Evolutionary conservation across 768 basidiomycete species (phyloP).

Genomic region (Mrakia hoshinonis): DNA sequence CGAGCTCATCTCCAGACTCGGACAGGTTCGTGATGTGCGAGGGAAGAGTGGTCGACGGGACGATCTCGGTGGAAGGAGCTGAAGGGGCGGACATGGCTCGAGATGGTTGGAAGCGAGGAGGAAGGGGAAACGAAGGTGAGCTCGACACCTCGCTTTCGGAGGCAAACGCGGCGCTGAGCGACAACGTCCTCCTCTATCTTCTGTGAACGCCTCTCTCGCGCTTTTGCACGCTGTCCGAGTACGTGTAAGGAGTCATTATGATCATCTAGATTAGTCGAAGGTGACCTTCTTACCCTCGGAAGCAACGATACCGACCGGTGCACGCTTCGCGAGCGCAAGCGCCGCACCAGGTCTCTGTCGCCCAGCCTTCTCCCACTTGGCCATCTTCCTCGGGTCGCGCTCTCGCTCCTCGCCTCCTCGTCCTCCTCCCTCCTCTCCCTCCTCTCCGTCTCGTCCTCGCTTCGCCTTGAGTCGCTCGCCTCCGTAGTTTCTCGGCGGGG

Average conservation of each 20-base stretch:
- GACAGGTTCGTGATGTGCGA: conserved; percentile 7
- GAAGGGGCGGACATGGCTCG: not conserved
- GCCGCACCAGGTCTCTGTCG: conserved; percentile 44
- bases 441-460: conserved; percentile 18
- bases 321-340: conserved; percentile 44
- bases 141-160: too few species aligned
- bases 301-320: conserved; percentile 43
- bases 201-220: too few species aligned
- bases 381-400: conserved; percentile 33
- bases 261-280: too few species aligned
- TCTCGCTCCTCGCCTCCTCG: conserved; percentile 30
- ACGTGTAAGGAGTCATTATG: too few species aligned
- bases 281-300: conserved; percentile 42
- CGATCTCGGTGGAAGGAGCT: not conserved
- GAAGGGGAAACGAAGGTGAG: not conserved
- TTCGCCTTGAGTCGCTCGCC: conserved; percentile 10
- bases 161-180: too few species aligned
- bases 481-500: conserved; percentile 17
- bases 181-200: too few species aligned
- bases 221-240: too few species aligned
- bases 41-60: not conserved
- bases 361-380: conserved; percentile 41
- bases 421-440: conserved; percentile 31
- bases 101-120: not conserved
- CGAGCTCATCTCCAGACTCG: conserved; percentile 47